Conservation (phyloP, 1,284 basidiomycete species). For the Grifola frondosa region DNA sequence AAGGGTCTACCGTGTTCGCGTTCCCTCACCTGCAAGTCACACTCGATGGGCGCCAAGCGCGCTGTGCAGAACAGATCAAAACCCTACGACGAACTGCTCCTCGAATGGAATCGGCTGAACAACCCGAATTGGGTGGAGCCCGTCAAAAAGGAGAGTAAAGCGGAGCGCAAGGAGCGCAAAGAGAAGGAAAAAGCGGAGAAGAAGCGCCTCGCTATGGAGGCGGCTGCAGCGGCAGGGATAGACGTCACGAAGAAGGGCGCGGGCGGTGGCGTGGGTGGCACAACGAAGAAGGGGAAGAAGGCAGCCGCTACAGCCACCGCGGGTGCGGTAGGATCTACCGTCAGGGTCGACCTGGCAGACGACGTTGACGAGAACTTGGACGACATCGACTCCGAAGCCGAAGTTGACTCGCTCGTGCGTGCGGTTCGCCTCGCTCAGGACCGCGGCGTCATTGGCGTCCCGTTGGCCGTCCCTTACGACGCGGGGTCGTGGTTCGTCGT, state of each 20-base stretch:
- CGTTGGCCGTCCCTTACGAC: constrained; percentile 49
- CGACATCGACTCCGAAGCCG: constrained; percentile 78
- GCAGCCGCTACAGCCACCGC: constrained; percentile 37
- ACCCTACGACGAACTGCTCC: constrained; percentile 82
- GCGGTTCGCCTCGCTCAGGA: constrained; percentile 55
- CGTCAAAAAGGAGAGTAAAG: constrained; percentile 79
- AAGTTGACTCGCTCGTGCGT: constrained; percentile 56
- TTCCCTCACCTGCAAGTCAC: constrained; percentile 96
- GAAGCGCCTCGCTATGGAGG: constrained; percentile 67
- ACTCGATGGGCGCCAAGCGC: constrained; percentile 96
- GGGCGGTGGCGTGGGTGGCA: constrained; percentile 36
- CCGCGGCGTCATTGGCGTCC: constrained; percentile 47
- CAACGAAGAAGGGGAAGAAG: constrained; percentile 53
- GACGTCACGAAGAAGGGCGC: constrained; percentile 36
- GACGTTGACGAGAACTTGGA: constrained; percentile 74
- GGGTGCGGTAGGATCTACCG: constrained; percentile 31
- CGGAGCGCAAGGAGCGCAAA: constrained; percentile 77
- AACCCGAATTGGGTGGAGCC: constrained; percentile 96
- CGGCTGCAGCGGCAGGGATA: constrained; percentile 59
- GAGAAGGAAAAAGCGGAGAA: constrained; percentile 75
- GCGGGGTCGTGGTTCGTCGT: constrained; percentile 68
- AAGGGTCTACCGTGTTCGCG: constrained; percentile 94
- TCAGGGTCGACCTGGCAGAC: constrained; percentile 37
- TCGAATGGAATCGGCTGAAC: constrained; percentile 91
- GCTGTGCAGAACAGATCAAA: constrained; percentile 86